Percentiles rank a stretch among this genome's conserved stretches.
Evolutionary conservation across 139 green algal genomes (phyloP).

Genomic region (Pleodorina starrii): DNA sequence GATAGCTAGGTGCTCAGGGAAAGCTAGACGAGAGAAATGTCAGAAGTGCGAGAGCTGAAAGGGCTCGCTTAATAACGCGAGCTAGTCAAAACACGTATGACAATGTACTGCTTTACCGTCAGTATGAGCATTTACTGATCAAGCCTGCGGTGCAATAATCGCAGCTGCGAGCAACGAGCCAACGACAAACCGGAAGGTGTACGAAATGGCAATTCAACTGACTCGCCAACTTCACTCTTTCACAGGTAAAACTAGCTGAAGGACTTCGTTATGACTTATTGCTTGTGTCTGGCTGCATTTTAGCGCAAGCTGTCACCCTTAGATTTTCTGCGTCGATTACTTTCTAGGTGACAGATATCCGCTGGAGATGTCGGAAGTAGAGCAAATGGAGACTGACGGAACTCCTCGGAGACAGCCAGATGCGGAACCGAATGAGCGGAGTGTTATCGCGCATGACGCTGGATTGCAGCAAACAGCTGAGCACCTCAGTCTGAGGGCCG

Average conservation of each 20-base stretch:
- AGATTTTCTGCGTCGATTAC: background rate
- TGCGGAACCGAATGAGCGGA: background rate
- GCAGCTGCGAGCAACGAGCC: no score
- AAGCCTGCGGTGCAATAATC: no score
- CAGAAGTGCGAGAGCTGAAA: no score
- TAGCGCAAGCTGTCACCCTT: background rate
- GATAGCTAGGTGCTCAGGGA: no score
- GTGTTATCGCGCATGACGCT: background rate
- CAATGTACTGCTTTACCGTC: no score
- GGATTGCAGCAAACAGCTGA: background rate
- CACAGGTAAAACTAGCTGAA: background rate
- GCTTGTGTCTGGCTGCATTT: background rate
- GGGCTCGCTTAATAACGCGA: no score
- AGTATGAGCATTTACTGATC: no score
- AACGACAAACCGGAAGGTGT: no score
- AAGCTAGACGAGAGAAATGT: no score
- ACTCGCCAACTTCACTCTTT: background rate
- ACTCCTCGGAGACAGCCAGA: background rate
- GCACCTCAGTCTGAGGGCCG: background rate
- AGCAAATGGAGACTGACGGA: background rate
- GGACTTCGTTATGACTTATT: background rate
- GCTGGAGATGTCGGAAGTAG: background rate
- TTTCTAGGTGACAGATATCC: background rate
- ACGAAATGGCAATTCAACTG: slow-evolving; percentile 35
- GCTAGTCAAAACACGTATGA: no score